A percentile compares a stretch with the other conserved stretches of the same genome.
phyloP scores from a whole-genome alignment of 352 stramenopile genomes.

The Phytophthora aleatoria region DNA sequence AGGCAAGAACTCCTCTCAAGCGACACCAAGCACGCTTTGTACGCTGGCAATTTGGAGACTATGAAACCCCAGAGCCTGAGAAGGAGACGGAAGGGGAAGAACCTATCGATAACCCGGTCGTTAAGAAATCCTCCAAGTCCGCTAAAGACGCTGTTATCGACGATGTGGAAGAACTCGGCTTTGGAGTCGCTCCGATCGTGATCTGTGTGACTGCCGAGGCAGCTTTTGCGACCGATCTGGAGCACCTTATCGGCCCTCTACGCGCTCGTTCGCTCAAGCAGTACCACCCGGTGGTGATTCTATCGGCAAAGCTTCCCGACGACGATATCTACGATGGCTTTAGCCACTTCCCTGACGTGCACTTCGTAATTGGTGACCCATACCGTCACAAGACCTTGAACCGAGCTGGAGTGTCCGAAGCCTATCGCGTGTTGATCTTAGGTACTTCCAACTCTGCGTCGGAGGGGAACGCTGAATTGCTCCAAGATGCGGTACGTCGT shows the following conservation, averaged over 20 bases:
- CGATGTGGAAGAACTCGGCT: constrained; percentile 53
- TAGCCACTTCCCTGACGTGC: constrained; percentile 70
- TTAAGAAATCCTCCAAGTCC: constrained; percentile 19
- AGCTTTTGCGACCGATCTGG: constrained; percentile 72
- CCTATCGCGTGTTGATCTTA: constrained; percentile 79
- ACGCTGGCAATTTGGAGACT: constrained; percentile 32
- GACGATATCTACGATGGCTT: constrained; percentile 70
- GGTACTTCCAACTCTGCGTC: constrained; percentile 59
- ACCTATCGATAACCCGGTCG: constrained; percentile 9
- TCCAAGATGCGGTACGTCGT: constrained; percentile 66
- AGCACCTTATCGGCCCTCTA: constrained; percentile 79
- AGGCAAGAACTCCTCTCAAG: constrained; percentile 18
- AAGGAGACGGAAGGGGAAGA: constrained; percentile 28
- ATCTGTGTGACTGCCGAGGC: constrained; percentile 65
- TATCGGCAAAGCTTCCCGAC: constrained; percentile 58
- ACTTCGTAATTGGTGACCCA: constrained; percentile 73
- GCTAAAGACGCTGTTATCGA: constrained; percentile 56
- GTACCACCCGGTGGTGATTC: constrained; percentile 76
- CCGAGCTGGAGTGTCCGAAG: constrained; percentile 65
- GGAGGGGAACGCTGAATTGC: constrained; percentile 65
- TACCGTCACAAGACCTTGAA: constrained; percentile 62
- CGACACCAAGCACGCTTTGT: constrained; percentile 38
- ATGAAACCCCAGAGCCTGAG: constrained; percentile 35
- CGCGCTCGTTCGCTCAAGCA: constrained; percentile 68
- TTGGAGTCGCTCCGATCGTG: constrained; percentile 66